phyloP scores from a whole-genome alignment of 2,329 filamentous ascomycete species.

The Penicillium sp. region DNA sequence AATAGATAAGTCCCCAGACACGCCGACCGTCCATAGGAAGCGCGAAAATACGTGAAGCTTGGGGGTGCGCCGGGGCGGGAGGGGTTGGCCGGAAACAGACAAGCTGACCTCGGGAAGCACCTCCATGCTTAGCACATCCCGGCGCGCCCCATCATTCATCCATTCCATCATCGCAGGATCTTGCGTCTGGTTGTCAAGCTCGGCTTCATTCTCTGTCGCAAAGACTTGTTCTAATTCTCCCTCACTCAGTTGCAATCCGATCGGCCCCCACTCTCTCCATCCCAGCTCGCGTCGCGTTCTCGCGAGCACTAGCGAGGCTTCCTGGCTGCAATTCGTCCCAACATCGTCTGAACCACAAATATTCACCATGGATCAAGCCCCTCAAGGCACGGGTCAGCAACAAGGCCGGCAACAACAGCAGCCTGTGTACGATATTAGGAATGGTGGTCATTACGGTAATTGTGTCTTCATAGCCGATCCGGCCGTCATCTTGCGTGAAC shows the following conservation, averaged over 20 bases:
- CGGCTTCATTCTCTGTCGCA: neutral
- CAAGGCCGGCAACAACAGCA: conserved; percentile 59
- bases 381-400: conserved; percentile 56
- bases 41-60: neutral
- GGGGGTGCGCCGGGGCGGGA: neutral
- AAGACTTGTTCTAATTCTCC: neutral
- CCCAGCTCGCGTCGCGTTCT: no score
- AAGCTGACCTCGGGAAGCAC: conserved; percentile 24
- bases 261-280: neutral
- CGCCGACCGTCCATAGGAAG: no score
- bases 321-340: no score
- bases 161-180: no score
- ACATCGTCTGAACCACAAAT: conserved; percentile 3
- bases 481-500: neutral
- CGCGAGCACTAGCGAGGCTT: no score
- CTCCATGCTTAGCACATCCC: conserved; percentile 20
- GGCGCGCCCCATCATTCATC: conserved; percentile 10
- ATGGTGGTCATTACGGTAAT: conserved; percentile 76
- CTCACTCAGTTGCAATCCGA: neutral
- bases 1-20: no score
- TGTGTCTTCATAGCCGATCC: neutral
- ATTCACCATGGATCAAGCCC: conserved; percentile 54
- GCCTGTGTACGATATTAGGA: conserved; percentile 68
- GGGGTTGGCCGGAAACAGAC: conserved; percentile 10
- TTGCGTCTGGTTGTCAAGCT: conserved; percentile 3